A percentile compares a stretch with the other conserved stretches of the same genome.
Conservation (phyloP, 441 rosid species). For the Flueggea neowawraea region DNA sequence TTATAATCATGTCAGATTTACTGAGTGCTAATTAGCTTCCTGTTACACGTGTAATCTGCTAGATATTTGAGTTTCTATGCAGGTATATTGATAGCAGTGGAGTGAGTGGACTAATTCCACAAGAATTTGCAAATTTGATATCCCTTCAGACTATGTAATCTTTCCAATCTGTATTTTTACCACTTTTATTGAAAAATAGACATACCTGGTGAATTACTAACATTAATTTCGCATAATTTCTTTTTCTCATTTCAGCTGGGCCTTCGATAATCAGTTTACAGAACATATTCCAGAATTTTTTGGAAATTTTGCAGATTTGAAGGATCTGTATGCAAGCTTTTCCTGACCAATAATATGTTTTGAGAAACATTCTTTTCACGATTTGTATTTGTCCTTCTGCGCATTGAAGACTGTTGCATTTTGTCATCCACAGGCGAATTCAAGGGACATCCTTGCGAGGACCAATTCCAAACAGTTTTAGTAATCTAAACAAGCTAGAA, state of each 20-base stretch:
- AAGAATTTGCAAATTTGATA: slow-evolving; percentile 43
- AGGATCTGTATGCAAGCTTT: slow-evolving; percentile 35
- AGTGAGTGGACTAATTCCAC: slow-evolving; percentile 48
- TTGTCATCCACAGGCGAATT: slow-evolving; percentile 31
- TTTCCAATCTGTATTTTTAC: neutral
- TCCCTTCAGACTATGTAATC: slow-evolving; percentile 47
- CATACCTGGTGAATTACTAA: neutral
- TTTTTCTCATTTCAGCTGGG: slow-evolving; percentile 41
- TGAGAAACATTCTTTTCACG: neutral
- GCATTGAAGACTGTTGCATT: neutral
- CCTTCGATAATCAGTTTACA: slow-evolving; percentile 51
- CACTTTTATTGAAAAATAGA: neutral
- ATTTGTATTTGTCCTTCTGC: neutral
- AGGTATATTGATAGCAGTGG: slow-evolving; percentile 63
- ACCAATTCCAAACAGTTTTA: slow-evolving; percentile 51
- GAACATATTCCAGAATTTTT: slow-evolving; percentile 48
- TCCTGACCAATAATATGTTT: neutral
- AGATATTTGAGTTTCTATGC: slow-evolving; percentile 17
- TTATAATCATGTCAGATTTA: too few species aligned
- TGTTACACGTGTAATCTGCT: slow-evolving; percentile 8
- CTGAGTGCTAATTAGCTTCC: neutral
- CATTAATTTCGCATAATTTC: neutral
- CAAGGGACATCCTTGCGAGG: slow-evolving; percentile 53
- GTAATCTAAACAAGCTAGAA: slow-evolving; percentile 34
- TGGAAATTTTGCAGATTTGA: slow-evolving; percentile 38